Conservation (phyloP, 768 basidiomycete species). For the Tulasnella calospora region DNA sequence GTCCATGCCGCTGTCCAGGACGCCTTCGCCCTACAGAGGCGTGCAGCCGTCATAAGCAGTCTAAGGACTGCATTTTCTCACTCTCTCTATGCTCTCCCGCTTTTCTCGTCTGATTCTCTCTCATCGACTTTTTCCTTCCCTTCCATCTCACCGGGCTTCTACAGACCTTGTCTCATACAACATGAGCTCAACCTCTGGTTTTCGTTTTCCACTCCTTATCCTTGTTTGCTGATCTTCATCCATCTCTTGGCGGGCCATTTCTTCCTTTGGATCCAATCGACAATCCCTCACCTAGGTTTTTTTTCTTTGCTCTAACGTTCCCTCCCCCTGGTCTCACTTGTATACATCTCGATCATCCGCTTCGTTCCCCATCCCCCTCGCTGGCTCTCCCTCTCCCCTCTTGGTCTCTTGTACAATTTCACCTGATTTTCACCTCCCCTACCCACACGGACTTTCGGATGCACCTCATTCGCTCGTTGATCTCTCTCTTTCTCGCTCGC, state of each 20-base stretch:
- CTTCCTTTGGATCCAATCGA: not conserved
- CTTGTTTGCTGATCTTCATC: not conserved
- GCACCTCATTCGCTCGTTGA: not conserved
- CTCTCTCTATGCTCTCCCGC: not conserved
- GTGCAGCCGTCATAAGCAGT: not conserved
- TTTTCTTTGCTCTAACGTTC: not conserved
- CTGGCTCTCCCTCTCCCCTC: not conserved
- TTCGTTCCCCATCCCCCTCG: not conserved
- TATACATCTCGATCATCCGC: not conserved
- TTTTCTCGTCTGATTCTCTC: not conserved
- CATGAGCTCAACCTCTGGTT: not conserved
- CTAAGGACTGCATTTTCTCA: not conserved
- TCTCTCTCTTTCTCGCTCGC: not conserved
- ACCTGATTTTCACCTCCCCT: not conserved
- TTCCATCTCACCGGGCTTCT: not conserved
- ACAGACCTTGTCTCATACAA: conserved; percentile 10
- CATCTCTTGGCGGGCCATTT: conserved; percentile 5
- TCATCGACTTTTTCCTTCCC: not conserved
- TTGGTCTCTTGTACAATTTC: not conserved
- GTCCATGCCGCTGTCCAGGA: not conserved
- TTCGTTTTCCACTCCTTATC: not conserved
- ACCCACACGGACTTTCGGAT: not conserved
- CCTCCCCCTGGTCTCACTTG: not conserved
- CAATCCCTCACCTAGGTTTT: not conserved
- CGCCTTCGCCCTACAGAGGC: not conserved